Evolutionary conservation across 2,329 filamentous ascomycete species (phyloP).

Genomic region (Cercospora zeina): DNA sequence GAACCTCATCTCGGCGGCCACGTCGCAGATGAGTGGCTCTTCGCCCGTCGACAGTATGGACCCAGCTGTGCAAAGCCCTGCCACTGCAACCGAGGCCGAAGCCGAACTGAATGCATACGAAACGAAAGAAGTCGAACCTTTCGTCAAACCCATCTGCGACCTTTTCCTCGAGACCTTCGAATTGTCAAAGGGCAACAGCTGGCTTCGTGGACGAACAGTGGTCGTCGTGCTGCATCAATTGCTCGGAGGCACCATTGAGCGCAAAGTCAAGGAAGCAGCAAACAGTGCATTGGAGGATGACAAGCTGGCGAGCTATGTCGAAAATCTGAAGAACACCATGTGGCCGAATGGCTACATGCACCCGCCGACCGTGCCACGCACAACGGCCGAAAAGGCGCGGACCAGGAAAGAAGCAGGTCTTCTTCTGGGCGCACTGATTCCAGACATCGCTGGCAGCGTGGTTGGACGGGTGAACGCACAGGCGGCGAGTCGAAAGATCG

Average conservation of each 20-base stretch:
- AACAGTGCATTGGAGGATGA: conserved; percentile 74
- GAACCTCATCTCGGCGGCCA: conserved; percentile 77
- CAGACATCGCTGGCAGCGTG: conserved; percentile 87
- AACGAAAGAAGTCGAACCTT: conserved; percentile 83
- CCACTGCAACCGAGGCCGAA: conserved; percentile 73
- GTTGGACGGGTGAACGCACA: conserved; percentile 91
- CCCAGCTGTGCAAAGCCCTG: conserved; percentile 46
- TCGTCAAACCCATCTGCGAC: conserved; percentile 97
- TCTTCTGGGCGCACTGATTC: conserved; percentile 84
- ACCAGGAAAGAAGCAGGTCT: conserved; percentile 84
- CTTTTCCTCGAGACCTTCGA: conserved; percentile 96
- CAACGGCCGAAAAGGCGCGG: conserved; percentile 70
- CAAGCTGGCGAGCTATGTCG: conserved; percentile 72
- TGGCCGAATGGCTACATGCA: conserved; percentile 72
- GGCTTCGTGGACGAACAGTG: conserved; percentile 91
- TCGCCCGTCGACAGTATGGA: conserved; percentile 48
- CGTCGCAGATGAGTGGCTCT: conserved; percentile 50
- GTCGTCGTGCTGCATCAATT: conserved; percentile 96
- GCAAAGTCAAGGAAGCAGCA: conserved; percentile 85
- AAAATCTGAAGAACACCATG: conserved; percentile 70
- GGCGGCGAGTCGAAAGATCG: conserved; percentile 81
- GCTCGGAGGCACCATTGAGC: conserved; percentile 91
- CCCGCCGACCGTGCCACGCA: conserved; percentile 58
- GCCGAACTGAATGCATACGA: conserved; percentile 93
- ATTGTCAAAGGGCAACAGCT: conserved; percentile 91